Conservation (phyloP, 2,329 filamentous ascomycete genomes). For the Waltergamsia citrina region DNA sequence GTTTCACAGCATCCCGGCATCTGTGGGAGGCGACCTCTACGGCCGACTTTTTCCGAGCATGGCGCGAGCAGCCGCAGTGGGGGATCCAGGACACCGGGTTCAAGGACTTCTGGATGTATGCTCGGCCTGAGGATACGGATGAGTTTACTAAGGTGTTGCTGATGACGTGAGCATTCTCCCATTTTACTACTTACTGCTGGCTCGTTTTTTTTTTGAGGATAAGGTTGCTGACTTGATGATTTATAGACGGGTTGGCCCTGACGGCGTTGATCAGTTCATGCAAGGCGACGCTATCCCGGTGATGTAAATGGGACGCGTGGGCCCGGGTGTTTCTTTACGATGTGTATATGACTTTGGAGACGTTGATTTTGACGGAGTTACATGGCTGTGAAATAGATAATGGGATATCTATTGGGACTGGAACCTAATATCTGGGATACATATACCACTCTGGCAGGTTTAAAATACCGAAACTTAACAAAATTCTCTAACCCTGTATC, state of each 20-base stretch:
- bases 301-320: neutral
- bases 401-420: too few species aligned
- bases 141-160: conserved; percentile 28
- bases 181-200: neutral
- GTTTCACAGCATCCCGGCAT: conserved; percentile 28
- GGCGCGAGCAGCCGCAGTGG: conserved; percentile 31
- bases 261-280: conserved; percentile 26
- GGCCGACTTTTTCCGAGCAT: conserved; percentile 30
- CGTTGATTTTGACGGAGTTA: too few species aligned
- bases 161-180: conserved; percentile 22
- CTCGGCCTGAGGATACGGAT: conserved; percentile 24
- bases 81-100: conserved; percentile 22
- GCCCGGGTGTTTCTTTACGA: neutral
- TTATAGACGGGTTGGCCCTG: conserved; percentile 21
- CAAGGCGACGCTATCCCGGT: conserved; percentile 13
- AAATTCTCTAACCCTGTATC: too few species aligned
- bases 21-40: conserved; percentile 32
- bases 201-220: neutral
- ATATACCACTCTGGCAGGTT: neutral
- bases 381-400: too few species aligned
- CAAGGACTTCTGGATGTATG: conserved; percentile 25
- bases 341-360: neutral
- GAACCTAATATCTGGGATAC: too few species aligned
- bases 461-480: too few species aligned
- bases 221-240: neutral